Percentiles rank a stretch among this genome's conserved stretches.
phyloP scores from a whole-genome alignment of 208 protist species.

The Leptomonas seymouri region DNA sequence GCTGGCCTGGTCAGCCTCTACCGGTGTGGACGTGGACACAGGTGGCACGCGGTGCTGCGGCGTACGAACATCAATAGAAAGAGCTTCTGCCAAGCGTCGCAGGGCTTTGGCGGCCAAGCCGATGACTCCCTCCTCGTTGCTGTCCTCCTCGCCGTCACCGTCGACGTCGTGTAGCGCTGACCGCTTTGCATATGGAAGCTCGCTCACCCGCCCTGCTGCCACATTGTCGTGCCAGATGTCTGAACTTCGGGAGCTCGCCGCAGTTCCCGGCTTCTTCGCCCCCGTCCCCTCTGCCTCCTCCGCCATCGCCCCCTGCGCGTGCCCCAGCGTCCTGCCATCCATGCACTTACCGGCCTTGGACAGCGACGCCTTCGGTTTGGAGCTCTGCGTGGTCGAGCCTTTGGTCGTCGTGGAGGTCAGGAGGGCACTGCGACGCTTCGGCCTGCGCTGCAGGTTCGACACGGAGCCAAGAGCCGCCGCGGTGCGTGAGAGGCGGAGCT shows the following conservation, averaged over 20 bases:
- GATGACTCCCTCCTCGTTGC: background rate
- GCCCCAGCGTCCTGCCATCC: no score
- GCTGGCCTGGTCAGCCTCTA: background rate
- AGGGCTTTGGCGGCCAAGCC: background rate
- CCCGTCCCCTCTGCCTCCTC: no score
- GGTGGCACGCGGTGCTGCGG: background rate
- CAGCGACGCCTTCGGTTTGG: background rate
- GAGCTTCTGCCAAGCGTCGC: background rate
- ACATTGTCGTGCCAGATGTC: background rate
- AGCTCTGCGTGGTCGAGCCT: background rate
- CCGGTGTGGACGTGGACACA: background rate
- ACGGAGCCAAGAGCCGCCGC: constrained; percentile 13
- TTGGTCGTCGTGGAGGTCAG: background rate
- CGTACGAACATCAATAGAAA: background rate
- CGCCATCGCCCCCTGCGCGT: no score
- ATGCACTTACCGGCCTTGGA: no score
- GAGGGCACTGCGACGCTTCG: background rate
- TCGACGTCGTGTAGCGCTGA: background rate
- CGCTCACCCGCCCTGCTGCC: background rate
- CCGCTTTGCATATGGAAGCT: background rate
- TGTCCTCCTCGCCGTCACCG: background rate
- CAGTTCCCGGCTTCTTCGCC: background rate
- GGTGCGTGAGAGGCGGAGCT: constrained; percentile 13
- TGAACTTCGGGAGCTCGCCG: background rate
- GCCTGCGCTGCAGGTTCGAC: background rate